These are phyloP conservation scores for Pichia cephalocereana DNA, from an alignment of 805 yeast species.

Conservation along the genomic window DNA sequence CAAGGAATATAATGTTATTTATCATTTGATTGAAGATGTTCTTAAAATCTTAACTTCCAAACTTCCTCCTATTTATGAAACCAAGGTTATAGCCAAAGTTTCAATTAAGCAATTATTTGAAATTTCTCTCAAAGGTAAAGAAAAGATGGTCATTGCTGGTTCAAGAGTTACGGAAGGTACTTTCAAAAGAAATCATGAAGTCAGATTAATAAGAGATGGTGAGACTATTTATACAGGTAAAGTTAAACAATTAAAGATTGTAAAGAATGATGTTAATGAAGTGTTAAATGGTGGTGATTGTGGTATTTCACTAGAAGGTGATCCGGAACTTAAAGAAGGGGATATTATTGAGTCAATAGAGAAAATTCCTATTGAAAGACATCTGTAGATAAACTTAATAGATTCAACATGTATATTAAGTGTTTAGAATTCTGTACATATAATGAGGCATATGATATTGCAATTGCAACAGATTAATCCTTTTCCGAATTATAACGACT, in stretches of 20 bases:
- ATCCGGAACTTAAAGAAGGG: slow-evolving; percentile 36
- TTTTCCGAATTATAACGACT: not conserved
- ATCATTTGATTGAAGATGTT: slow-evolving; percentile 80
- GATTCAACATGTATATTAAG: too few relatives aligned
- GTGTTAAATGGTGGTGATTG: slow-evolving; percentile 85
- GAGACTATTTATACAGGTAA: slow-evolving; percentile 29
- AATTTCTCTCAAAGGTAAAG: slow-evolving; percentile 50
- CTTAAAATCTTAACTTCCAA: slow-evolving; percentile 50
- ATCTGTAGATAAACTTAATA: slow-evolving; percentile 24
- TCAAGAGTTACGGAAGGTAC: slow-evolving; percentile 68
- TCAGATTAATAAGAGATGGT: slow-evolving; percentile 40
- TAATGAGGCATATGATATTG: not conserved
- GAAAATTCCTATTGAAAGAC: slow-evolving; percentile 49
- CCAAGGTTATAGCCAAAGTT: slow-evolving; percentile 56
- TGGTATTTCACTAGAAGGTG: slow-evolving; percentile 60
- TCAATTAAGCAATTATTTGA: slow-evolving; percentile 64
- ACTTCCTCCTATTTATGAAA: slow-evolving; percentile 58
- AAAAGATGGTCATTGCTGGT: slow-evolving; percentile 68
- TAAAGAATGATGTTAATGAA: slow-evolving; percentile 68
- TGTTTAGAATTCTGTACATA: not conserved
- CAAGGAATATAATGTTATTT: slow-evolving; percentile 68
- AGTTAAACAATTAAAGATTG: slow-evolving; percentile 67
- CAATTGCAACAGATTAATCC: not conserved
- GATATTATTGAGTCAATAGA: slow-evolving; percentile 71
- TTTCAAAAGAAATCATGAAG: slow-evolving; percentile 46